Percentiles rank a stretch among this genome's conserved stretches.
Conservation (phyloP, 768 basidiomycete genomes). For the Cytidiella melzeri region DNA sequence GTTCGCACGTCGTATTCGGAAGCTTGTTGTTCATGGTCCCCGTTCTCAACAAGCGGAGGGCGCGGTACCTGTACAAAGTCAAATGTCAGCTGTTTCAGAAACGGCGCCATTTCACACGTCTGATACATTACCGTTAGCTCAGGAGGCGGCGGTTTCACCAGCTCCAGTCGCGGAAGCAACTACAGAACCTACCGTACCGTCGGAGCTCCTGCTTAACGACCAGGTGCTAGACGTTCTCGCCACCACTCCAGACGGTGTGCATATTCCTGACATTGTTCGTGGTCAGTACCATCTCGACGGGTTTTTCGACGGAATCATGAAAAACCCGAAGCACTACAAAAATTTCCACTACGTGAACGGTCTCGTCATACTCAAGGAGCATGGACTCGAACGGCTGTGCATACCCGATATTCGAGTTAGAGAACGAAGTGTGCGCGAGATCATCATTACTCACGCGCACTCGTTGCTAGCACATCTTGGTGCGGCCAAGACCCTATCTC, state of each 20-base stretch:
- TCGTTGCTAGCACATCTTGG: conserved; percentile 35
- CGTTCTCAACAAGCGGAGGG: conserved; percentile 4
- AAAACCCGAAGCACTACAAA: conserved; percentile 16
- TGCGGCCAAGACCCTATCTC: conserved; percentile 26
- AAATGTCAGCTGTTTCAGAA: too few species aligned
- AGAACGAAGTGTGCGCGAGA: conserved; percentile 21
- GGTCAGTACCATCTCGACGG: conserved; percentile 23
- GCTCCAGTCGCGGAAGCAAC: too few species aligned
- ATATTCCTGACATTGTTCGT: conserved; percentile 11
- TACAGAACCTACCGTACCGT: too few species aligned
- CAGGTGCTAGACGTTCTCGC: too few species aligned
- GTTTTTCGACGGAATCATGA: conserved; percentile 25
- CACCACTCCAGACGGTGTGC: conserved; percentile 5
- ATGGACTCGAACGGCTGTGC: conserved; percentile 14
- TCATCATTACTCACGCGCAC: conserved; percentile 32
- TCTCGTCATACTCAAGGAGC: conserved; percentile 13
- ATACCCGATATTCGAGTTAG: conserved; percentile 24
- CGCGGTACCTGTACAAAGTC: not conserved
- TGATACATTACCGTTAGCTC: too few species aligned
- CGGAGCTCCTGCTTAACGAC: too few species aligned
- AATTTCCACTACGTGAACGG: conserved; percentile 24
- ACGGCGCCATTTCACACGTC: too few species aligned
- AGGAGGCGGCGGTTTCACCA: too few species aligned
- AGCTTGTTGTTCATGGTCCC: conserved; percentile 2
- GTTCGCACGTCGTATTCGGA: conserved; percentile 7